phyloP scores from a whole-genome alignment of 176 grass and related monocot genomes.

The Bolboschoenus planiculmis region DNA sequence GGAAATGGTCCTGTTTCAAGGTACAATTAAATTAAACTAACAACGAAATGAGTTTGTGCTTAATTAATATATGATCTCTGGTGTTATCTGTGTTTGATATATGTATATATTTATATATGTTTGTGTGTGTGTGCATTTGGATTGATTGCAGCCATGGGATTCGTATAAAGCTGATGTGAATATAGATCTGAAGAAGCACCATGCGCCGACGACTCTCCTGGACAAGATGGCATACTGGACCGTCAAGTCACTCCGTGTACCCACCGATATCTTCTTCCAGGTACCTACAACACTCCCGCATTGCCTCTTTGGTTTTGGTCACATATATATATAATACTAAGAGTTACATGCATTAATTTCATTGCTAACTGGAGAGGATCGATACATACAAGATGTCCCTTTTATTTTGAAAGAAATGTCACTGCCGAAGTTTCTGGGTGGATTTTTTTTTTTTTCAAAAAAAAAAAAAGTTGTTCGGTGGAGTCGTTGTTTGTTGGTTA shows the following conservation, averaged over 20 bases:
- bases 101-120: no score
- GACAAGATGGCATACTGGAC: slow-evolving; percentile 77
- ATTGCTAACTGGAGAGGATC: not conserved
- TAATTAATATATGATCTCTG: no score
- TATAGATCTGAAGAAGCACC: slow-evolving; percentile 90
- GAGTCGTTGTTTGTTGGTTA: not conserved
- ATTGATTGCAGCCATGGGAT: slow-evolving; percentile 64
- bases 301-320: no score
- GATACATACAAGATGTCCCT: not conserved
- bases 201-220: slow-evolving; percentile 37
- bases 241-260: slow-evolving; percentile 47
- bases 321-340: not conserved
- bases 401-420: not conserved
- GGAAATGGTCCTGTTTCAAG: slow-evolving; percentile 87
- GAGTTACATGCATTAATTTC: no score
- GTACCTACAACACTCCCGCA: slow-evolving; percentile 3
- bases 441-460: not conserved
- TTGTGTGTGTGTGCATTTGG: no score
- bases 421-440: not conserved
- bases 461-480: not conserved
- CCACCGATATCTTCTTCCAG: slow-evolving; percentile 89
- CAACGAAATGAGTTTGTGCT: not conserved
- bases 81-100: no score
- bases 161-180: slow-evolving; percentile 60
- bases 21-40: slow-evolving; percentile 5